Evolutionary conservation across 345 rosid genomes (phyloP), one percentile per base, ranked within the genome.

Genomic region (Dovyalis caffra): DNA sequence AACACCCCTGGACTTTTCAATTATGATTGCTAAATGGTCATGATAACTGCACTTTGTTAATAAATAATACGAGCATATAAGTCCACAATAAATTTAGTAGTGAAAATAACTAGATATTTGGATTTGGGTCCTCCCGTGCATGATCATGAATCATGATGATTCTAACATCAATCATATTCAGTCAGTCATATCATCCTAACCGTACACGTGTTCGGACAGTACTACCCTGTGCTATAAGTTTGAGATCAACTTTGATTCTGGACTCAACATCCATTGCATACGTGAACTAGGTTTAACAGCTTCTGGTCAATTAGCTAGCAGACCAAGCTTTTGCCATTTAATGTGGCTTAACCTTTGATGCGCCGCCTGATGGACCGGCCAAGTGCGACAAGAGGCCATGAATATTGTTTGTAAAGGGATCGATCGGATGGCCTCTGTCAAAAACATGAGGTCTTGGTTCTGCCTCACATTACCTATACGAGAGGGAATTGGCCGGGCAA

Each of bases 401-500:
- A 11, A 23, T 53, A 8, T 53, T n/a, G 60, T n/a, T n/a, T n/a
- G 26, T n/a, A 2, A 1, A 26, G 60, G 60, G n/a, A 14, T 8
- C 6, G 6, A 53, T 53, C 26, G 11, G 28, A 56, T 9, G 57
- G 25, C n/a, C 8, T 9, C 10, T 21, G 57, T 51, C 25, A 8
- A 21, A 0, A 23, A 66, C 51, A 6, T 75, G 77, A 63, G 81
- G 87, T 56, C 40, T 21, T 38, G 6, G 14, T 62, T 71, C 15
- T 43, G 33, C 66, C 63, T 64, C 38, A 49, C 12, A 20, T 87
- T 80, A 37, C 88, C 87, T 76, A 6, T 16, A 64, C 33, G 8
- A 9, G 57, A 76, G 88, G 90, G 83, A 70, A 85, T 9, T n/a
- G 0, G 10, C 23, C n/a, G n/a, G n/a, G n/a, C 37, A 53, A 61